Base-by-base conservation (phyloP, 768 basidiomycete genomes). In the Podaxis rugospora region DNA sequence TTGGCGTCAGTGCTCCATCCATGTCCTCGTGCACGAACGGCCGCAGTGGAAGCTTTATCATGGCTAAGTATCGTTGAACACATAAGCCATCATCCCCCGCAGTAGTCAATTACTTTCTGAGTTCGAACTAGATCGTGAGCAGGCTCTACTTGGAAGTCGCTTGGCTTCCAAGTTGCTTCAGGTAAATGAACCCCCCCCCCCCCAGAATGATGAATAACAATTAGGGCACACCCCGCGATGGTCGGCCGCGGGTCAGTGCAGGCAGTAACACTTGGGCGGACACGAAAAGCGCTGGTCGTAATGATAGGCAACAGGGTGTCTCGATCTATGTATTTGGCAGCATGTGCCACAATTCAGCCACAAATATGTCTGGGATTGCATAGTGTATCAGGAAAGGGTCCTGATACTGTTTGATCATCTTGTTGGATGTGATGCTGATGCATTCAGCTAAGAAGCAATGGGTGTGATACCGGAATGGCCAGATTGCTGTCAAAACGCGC, bases 361-460 rank as follows among this genome's bases (percentile, higher is more conserved):
- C 46, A 27, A 27, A 25, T 14, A 21, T 7, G 2, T 57, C 14
- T 21, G 27, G 37, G 36, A n/a, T 42, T 18, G n/a, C 6, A 53
- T 53, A 18, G 59, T 52, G 23, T 60, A 60, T 39, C 53, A 60
- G 51, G 59, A 47, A 60, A 60, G 51, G 59, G 59, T 28, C 27
- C 11, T 14, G 32, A 36, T 16, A 37, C 18, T 23, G 35, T 54
- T 18, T 54, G 18, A 56, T 46, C 55, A 56, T 56, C 5, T 13
- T 35, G 16, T 49, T 25, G 25, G 18, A 18, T 21, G 47, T 49
- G 18, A 44, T 18, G 14, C 18, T n/a, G 47, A 49, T 49, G 18
- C 7, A 11, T 7, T 23, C 16, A 3, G 32, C 1, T 32, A 9
- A 1, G 1, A 32, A 2, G 32, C 32, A 21, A 9, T 32, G 32